Base-by-base conservation (phyloP, 768 basidiomycete species). In the Lepiota venenata region DNA sequence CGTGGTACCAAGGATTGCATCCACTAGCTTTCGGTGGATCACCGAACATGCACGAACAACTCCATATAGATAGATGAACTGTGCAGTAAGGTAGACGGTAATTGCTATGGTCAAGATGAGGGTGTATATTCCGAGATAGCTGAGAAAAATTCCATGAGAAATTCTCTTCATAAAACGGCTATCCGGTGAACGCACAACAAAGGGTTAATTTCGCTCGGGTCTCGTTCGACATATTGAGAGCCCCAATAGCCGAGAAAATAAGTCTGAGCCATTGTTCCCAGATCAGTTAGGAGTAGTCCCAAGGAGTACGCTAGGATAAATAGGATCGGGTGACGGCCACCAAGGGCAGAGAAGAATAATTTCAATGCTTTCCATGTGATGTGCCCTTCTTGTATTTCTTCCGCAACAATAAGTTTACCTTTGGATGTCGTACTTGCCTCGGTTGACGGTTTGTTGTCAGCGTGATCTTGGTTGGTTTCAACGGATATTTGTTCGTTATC, bases 351-450 rank as follows among this genome's bases (percentile, higher is more conserved):
- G 46, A 75, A 60, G 54, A 71, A 74, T 7, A 75, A 59, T 40
- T 65, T 69, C 68, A 75, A 61, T 20, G 79, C 70, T 27, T 66
- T 51, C 75, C 79, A 81, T 39, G 78, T 75, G 32, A 85, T 75
- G 56, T 78, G 78, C 0, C 85, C 85, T 50, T 75, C 71, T 10
- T 71, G 74, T 37, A 84, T 71, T 60, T 87, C 85, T 61, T 87
- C 85, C 0, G 75, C 76, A 3, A 81, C 67, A 45, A 84, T 75
- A n/a, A 86, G 69, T 61, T 85, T 83, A 2, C 83, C 83, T 39
- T 73, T 70, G 12, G 52, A 8, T 64, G 29, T 7, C 2, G 32
- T 60, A 66, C 35, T 55, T 58, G n/a, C 47, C 57, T 11, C 10
- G 58, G 37, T 27, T 56, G 56, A 15, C 2, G 39, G 6, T 63